Base-by-base conservation (phyloP, 2,329 filamentous ascomycete species). In the Mariannaea sp. region DNA sequence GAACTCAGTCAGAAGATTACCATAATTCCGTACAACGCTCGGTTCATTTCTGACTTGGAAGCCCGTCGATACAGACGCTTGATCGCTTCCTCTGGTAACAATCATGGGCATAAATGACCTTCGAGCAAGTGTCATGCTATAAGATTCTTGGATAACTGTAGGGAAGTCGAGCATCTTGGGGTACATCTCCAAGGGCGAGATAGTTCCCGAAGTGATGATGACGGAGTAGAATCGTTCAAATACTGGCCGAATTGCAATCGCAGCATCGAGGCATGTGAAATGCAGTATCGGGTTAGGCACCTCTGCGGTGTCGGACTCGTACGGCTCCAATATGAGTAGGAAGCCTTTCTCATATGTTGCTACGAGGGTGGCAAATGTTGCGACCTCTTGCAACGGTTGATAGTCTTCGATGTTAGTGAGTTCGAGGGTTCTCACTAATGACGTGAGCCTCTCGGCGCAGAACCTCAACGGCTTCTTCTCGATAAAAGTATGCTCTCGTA, bases 351-450 rank as follows among this genome's bases (percentile, higher is more conserved):
- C 94, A 68, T 99, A 99, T 0, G 94, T 99, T 27, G 94, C 91
- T 17, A 96, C 91, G 0, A 99, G 80, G 0, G 94, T 99, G 8
- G 94, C 94, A 72, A 99, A 99, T 0, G 92, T 97, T 16, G 95
- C 95, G 7, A 99, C 93, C 75, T 99, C 93, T 76, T 99, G 94
- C 1, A 99, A 80, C 5, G 94, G 90, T 65, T 97, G 92, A 69
- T 95, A 99, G 70, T 99, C 95, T 75, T 99, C 94, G 56, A 99
- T 97, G 65, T 95, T 97, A 26, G 93, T 95, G 53, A 99, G 85
- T 71, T 99, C 94, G 13, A 99, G 81, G 0, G 94, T 99, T 53
- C 95, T 84, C 14, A 99, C 93, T 6, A 99, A 84, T 1, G 93
- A 99, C 1, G 94, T 96, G 10, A 99, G 77, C 32, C 94, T 86